Evolutionary conservation across 2,329 filamentous ascomycete species (phyloP).

Genomic region (Diaporthe batatas): DNA sequence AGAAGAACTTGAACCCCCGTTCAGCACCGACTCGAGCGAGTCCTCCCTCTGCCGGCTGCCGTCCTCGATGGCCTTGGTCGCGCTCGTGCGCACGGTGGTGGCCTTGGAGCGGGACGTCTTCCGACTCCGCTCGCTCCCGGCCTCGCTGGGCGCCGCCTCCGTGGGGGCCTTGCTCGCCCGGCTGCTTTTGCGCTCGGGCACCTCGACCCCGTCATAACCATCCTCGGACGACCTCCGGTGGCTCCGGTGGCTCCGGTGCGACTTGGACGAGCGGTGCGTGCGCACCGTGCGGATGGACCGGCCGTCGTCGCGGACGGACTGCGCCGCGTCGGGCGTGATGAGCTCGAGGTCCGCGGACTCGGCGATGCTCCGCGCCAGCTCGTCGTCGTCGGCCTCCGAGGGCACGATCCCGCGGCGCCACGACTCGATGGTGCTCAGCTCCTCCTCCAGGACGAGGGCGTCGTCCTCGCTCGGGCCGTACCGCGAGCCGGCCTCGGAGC

Average conservation of each 20-base stretch:
- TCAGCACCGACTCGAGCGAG: conserved; percentile 56
- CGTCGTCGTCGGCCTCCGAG: conserved; percentile 55
- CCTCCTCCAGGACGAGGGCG: conserved; percentile 69
- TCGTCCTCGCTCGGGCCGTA: conserved; percentile 58
- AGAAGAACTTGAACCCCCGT: conserved; percentile 38
- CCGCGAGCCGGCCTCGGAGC: neutral
- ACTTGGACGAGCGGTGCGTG: conserved; percentile 50
- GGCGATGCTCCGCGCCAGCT: conserved; percentile 55
- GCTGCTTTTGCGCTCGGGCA: conserved; percentile 50
- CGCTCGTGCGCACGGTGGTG: conserved; percentile 47
- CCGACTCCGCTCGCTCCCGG: conserved; percentile 50
- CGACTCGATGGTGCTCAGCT: conserved; percentile 69
- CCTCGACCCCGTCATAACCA: conserved; percentile 37
- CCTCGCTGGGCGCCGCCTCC: conserved; percentile 46
- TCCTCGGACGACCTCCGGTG: conserved; percentile 33
- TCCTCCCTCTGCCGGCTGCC: conserved; percentile 50
- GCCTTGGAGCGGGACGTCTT: conserved; percentile 50
- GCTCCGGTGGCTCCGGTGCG: conserved; percentile 43
- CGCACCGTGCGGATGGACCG: conserved; percentile 54
- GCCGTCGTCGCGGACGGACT: conserved; percentile 54
- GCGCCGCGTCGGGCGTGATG: conserved; percentile 68
- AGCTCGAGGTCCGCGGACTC: conserved; percentile 58
- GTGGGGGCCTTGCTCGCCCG: conserved; percentile 41
- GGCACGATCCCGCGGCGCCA: conserved; percentile 70
- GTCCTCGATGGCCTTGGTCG: conserved; percentile 53